phyloP scores from a whole-genome alignment of 1,284 basidiomycete species.

The Marasmius tenuissimus region DNA sequence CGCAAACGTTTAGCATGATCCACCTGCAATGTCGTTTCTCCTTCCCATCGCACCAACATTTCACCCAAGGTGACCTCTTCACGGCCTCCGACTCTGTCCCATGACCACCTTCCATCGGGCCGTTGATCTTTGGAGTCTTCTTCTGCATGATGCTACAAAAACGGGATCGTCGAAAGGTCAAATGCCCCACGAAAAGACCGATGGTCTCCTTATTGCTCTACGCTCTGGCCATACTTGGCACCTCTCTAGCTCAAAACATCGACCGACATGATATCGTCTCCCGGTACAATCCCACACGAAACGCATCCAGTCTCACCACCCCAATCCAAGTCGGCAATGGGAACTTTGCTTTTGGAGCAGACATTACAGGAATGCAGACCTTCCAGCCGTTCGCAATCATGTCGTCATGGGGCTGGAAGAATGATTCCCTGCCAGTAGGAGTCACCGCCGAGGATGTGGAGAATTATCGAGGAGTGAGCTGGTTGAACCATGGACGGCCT shows the following conservation, averaged over 20 bases:
- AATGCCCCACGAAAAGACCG: too few relatives aligned
- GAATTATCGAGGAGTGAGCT: conserved; percentile 48
- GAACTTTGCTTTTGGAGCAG: conserved; percentile 60
- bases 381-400: conserved; percentile 51
- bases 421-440: conserved; percentile 50
- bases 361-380: conserved; percentile 41
- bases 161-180: too few relatives aligned
- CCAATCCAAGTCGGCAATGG: conserved; percentile 65
- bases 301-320: conserved; percentile 44
- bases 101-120: too few relatives aligned
- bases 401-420: conserved; percentile 65
- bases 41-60: too few relatives aligned
- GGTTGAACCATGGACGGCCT: conserved; percentile 47
- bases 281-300: conserved; percentile 52
- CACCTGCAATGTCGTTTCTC: too few relatives aligned
- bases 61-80: too few relatives aligned
- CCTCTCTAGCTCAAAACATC: conserved; percentile 21
- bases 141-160: too few relatives aligned
- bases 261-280: conserved; percentile 45
- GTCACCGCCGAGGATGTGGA: conserved; percentile 43
- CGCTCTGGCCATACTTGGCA: background rate
- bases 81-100: too few relatives aligned
- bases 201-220: background rate
- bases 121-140: too few relatives aligned
- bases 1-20: too few relatives aligned